Percentiles rank a stretch among this genome's conserved stretches.
phyloP scores from a whole-genome alignment of 2,329 filamentous ascomycete species.

The Paracamarosporium sp. region DNA sequence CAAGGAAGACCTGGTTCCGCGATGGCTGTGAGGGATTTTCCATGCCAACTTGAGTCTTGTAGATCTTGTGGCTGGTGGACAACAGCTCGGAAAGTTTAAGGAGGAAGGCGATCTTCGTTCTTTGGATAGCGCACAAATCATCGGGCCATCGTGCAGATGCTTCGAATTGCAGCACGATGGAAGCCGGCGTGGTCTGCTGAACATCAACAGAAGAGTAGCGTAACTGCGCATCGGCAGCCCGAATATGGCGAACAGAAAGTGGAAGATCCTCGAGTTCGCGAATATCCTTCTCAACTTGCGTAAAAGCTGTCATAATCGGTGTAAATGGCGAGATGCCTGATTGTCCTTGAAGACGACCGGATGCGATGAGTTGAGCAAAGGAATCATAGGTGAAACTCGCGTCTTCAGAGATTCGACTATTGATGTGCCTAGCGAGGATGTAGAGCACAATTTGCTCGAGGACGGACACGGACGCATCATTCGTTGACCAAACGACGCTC shows the following conservation, averaged over 20 bases:
- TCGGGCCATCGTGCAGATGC: conserved; percentile 94
- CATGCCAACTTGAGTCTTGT: conserved; percentile 76
- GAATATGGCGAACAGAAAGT: conserved; percentile 82
- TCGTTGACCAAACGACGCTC: conserved; percentile 80
- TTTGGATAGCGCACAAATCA: conserved; percentile 86
- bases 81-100: conserved; percentile 76
- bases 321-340: conserved; percentile 67
- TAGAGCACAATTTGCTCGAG: conserved; percentile 81
- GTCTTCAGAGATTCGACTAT: conserved; percentile 60
- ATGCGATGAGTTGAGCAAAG: conserved; percentile 54
- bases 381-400: conserved; percentile 54
- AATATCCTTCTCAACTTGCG: conserved; percentile 76
- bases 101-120: conserved; percentile 89
- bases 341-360: conserved; percentile 39
- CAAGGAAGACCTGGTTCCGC: conserved; percentile 81
- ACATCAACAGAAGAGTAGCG: conserved; percentile 72
- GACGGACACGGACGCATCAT: conserved; percentile 67
- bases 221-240: conserved; percentile 73
- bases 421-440: conserved; percentile 73
- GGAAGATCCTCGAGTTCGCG: conserved; percentile 82
- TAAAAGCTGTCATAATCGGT: conserved; percentile 72
- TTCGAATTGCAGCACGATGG: conserved; percentile 89
- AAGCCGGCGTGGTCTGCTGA: conserved; percentile 67
- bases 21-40: conserved; percentile 75
- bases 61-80: conserved; percentile 64